phyloP scores from a whole-genome alignment of 176 grass and related monocot genomes.

The Hordeum vulgare region MorexV3_pseudomolecules_assembly NC_058524.1:63203076-63203575 shows the following conservation, averaged over 20 bases:
- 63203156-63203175: conserved; percentile 48
- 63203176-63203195: conserved; percentile 57
- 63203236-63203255: conserved; percentile 89
- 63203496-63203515: conserved; percentile 82
- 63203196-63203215: not conserved
- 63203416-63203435: conserved; percentile 75
- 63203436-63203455: conserved; percentile 52
- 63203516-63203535: conserved; percentile 60
- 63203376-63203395: conserved; percentile 18
- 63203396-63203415: conserved; percentile 89
- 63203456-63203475: conserved; percentile 64
- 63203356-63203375: not conserved
- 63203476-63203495: conserved; percentile 65
- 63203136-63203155: conserved; percentile 37
- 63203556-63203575: conserved; percentile 74
- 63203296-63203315: conserved; percentile 25
- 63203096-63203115: not conserved
- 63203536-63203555: conserved; percentile 58
- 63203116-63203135: conserved; percentile 67
- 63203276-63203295: conserved; percentile 93
- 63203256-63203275: conserved; percentile 51
- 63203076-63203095: conserved; percentile 20
- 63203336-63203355: not conserved
- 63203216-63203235: conserved; percentile 54
- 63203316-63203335: not conserved